Percentiles rank a stretch among this genome's conserved stretches.
These are phyloP conservation scores for Candida chilensis DNA, from an alignment of 805 yeast genomes.

Conservation along the genomic window DNA sequence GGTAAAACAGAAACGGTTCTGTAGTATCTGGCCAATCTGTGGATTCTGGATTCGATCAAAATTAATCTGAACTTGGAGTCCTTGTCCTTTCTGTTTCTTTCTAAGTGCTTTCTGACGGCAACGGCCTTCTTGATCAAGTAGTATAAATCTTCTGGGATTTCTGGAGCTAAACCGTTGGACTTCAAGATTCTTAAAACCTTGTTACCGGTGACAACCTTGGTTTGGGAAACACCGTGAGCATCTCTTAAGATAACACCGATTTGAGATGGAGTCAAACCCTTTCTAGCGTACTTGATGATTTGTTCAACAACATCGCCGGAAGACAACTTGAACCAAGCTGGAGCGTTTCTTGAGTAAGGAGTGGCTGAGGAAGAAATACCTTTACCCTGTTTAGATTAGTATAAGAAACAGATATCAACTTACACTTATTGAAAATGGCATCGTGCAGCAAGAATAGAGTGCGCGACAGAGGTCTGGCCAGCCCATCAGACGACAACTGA, in stretches of 20 bases:
- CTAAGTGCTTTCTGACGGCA: slow-evolving; percentile 99
- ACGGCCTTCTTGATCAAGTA: slow-evolving; percentile 99
- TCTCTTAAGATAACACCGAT: slow-evolving; percentile 99
- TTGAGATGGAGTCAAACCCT: slow-evolving; percentile 99
- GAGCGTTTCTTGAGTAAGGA: slow-evolving; percentile 98
- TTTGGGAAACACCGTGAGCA: slow-evolving; percentile 99
- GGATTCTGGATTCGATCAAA: slow-evolving; percentile 99
- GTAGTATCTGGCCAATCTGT: slow-evolving; percentile 99
- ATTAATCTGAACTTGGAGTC: slow-evolving; percentile 99
- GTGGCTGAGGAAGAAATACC: slow-evolving; percentile 98
- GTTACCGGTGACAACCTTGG: slow-evolving; percentile 97
- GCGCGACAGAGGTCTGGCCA: too few species aligned
- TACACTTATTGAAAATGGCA: slow-evolving; percentile 35
- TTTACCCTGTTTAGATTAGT: slow-evolving; percentile 73
- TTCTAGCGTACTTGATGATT: slow-evolving; percentile 98
- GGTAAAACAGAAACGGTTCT: slow-evolving; percentile 98
- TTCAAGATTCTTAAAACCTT: slow-evolving; percentile 98
- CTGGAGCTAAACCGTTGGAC: slow-evolving; percentile 99
- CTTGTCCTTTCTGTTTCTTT: slow-evolving; percentile 99
- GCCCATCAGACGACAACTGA: too few species aligned
- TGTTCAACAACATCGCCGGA: slow-evolving; percentile 95
- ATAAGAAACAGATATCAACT: slow-evolving; percentile 9
- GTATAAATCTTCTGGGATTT: slow-evolving; percentile 99
- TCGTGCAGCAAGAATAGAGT: slow-evolving; percentile 38
- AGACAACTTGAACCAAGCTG: slow-evolving; percentile 98